These are phyloP conservation scores for Diplodia seriata DNA, from an alignment of 2,329 filamentous ascomycete genomes.

Conservation along the genomic window DNA sequence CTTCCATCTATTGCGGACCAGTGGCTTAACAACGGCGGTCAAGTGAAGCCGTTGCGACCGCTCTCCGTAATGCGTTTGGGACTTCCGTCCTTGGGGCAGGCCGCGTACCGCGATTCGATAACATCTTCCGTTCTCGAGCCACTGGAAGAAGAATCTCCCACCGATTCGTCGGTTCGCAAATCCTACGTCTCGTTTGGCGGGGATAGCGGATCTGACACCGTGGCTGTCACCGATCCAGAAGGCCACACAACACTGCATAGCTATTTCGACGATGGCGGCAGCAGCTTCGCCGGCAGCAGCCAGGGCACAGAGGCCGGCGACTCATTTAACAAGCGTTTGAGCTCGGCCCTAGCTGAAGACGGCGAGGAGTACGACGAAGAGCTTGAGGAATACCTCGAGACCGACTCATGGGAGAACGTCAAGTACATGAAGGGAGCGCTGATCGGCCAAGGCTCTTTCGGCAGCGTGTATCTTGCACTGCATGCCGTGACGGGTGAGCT, in stretches of 20 bases:
- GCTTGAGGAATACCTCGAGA: constrained; percentile 85
- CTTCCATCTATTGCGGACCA: constrained; percentile 94
- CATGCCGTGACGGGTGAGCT: constrained; percentile 97
- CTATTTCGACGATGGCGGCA: constrained; percentile 83
- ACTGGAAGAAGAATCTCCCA: constrained; percentile 85
- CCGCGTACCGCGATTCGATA: constrained; percentile 82
- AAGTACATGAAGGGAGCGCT: constrained; percentile 99
- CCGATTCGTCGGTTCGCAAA: constrained; percentile 78
- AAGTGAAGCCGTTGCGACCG: constrained; percentile 60
- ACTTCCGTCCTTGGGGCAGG: constrained; percentile 49
- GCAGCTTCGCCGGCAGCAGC: constrained; percentile 72
- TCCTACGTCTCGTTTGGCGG: constrained; percentile 88
- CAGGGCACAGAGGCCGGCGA: constrained; percentile 65
- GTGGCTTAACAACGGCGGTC: constrained; percentile 71
- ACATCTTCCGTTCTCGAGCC: constrained; percentile 89
- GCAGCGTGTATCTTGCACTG: constrained; percentile 91
- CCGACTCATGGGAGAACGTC: constrained; percentile 93
- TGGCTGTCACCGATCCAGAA: constrained; percentile 79
- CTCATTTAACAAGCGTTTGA: constrained; percentile 82
- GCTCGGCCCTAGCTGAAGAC: constrained; percentile 84
- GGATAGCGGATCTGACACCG: constrained; percentile 72
- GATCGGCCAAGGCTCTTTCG: constrained; percentile 96
- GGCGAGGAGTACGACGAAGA: constrained; percentile 92
- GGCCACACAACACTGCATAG: constrained; percentile 72
- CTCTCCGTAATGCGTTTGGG: constrained; percentile 67